Base-by-base conservation (phyloP, 768 basidiomycete genomes). In the Trametes coccinea region DNA sequence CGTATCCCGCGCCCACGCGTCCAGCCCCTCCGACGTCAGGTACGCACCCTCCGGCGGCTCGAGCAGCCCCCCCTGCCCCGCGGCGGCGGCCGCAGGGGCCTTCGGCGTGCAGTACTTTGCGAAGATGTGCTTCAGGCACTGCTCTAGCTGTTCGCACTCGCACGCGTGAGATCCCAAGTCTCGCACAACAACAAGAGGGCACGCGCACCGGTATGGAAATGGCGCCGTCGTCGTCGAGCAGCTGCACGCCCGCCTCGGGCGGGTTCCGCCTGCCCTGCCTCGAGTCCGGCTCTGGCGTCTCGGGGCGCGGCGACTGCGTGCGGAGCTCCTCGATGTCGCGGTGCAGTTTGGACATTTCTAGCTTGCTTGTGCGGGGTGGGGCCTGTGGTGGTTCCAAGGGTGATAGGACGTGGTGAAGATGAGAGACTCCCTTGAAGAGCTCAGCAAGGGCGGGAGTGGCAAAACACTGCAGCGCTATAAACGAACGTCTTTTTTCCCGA, bases 1-100 rank as follows among this genome's bases (percentile, higher is more conserved):
- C 9, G 92, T 93, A 59, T 90, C 92, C 29, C 74, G 75, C 11
- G 91, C 90, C 87, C 89, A 93, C 45, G 78, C 78, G 71, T 92
- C 90, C 53, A 93, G 73, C 7, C 84, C 90, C 59, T 84, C 76
- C 1, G 79, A 72, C 6, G 82, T 77, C 16, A 92, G 76, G 71
- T 77, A 87, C 46, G 90, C 85, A 65, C 80, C 77, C 4, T 79
- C 74, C 13, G 77, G 71, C 31, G 69, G 70, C 41, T 64, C 55
- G 22, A 66, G 64, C 41, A 71, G 61, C 43, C 61, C 61, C 3
- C 41, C 39, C 2, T 43, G 47, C 46, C 22, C 22, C 22, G 22
- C 22, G 22, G 22, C 22, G 22, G 56, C 45, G 11, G 55, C 44
- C 59, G 68, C 34, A 39, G 59, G 34, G 61, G 65, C 41, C 33